These are phyloP conservation scores for Lactarius sanguifluus DNA, from an alignment of 768 basidiomycete species.

Conservation along the genomic window DNA sequence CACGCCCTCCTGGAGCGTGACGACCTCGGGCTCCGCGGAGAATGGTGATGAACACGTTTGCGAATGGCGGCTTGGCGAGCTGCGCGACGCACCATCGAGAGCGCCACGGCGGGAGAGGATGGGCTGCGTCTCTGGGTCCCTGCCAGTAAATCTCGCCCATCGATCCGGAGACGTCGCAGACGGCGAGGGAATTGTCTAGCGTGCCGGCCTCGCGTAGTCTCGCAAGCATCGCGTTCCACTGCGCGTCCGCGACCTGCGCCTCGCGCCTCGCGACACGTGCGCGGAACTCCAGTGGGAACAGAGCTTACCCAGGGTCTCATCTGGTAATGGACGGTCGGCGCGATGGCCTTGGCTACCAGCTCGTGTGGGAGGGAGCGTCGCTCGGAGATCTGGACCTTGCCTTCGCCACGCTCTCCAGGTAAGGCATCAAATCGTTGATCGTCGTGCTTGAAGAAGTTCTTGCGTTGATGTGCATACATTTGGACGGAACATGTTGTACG, in stretches of 20 bases:
- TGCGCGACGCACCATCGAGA: slow-evolving; percentile 66
- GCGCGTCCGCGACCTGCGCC: slow-evolving; percentile 54
- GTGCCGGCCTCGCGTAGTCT: slow-evolving; percentile 52
- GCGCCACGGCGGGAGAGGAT: slow-evolving; percentile 62
- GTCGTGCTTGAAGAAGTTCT: slow-evolving; percentile 58
- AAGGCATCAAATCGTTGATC: slow-evolving; percentile 55
- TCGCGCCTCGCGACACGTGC: slow-evolving; percentile 38
- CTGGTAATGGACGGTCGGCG: neutral
- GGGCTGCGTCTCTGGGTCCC: slow-evolving; percentile 36
- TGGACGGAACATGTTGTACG: slow-evolving; percentile 57
- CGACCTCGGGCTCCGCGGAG: slow-evolving; percentile 49
- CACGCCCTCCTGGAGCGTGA: slow-evolving; percentile 46
- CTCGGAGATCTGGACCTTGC: slow-evolving; percentile 57
- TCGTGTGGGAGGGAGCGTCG: slow-evolving; percentile 66
- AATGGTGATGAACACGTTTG: slow-evolving; percentile 70
- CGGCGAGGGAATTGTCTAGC: slow-evolving; percentile 61
- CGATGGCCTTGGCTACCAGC: slow-evolving; percentile 45
- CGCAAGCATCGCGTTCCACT: slow-evolving; percentile 63
- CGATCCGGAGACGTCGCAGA: slow-evolving; percentile 75
- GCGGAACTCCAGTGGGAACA: slow-evolving; percentile 34
- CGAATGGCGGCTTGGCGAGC: slow-evolving; percentile 63
- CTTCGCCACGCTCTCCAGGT: slow-evolving; percentile 57
- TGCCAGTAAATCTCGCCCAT: slow-evolving; percentile 48
- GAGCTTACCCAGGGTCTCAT: neutral
- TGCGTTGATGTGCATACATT: slow-evolving; percentile 60